Evolutionary conservation across 805 yeast species (phyloP), one percentile per base, ranked within the genome.

Genomic region (Saccharomyces kudriavzevii): DNA sequence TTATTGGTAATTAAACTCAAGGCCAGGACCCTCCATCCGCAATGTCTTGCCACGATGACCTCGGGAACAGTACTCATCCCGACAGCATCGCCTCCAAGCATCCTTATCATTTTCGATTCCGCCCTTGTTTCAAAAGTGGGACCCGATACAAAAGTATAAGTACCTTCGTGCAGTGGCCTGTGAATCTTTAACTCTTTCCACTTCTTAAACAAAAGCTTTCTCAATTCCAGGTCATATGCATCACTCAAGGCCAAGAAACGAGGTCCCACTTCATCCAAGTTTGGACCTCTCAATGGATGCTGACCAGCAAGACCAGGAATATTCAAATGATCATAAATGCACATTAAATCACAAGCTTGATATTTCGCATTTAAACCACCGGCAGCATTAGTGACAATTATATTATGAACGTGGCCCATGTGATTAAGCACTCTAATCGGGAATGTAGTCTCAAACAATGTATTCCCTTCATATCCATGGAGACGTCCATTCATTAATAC

Each of bases 21-120:
- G 0, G 97, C 98, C 57, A 92, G 73, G 4, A 90, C 96, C 58
- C 75, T 78, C 73, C 94, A 70, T 0, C 91, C 96, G 55, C 84
- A 79, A 68, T 94, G 98, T 67, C 96, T 83, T 1, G 97, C 98
- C 20, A 89, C 85, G 56, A 89, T 82, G 1, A 89, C 96, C 70
- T 92, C 99, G 0, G 99, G 97, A 31, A 92, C 97, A 0, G 98
- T 94, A 54, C 96, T 87, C 99, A 92, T 92, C 3, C 98, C 98
- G 1, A 91, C 98, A 0, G 94, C 87, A 69, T 92, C 98, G 50
- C 89, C 97, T 9, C 98, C 98, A 28, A 86, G 58, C 5, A 72
- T 60, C 55, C 82, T 70, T 48, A 92, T 74, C 76, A 84, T 76
- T 54, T 96, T 77, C n/a, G 85, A 86, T 72, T 92, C 99, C 0